A percentile compares a stretch with the other conserved stretches of the same genome.
Conservation (phyloP, 768 basidiomycete genomes). For the Cystofilobasidium capitatum region DNA sequence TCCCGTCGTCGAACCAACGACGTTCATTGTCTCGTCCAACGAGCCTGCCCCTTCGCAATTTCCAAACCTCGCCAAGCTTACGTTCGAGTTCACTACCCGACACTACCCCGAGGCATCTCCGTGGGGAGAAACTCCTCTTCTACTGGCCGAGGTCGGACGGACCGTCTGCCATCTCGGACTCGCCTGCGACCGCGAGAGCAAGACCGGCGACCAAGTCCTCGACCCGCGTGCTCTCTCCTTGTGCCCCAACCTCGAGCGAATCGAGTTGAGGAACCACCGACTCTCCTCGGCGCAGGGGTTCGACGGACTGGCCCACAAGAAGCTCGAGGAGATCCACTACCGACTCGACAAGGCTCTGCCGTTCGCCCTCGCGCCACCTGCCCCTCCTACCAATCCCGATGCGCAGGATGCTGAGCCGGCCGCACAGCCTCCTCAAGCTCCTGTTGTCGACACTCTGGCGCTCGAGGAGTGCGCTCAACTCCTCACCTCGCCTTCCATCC, state of each 20-base stretch:
- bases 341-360: conserved; percentile 11
- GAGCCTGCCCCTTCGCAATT: background rate
- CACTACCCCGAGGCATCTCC: conserved; percentile 13
- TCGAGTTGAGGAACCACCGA: conserved; percentile 8
- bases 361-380: background rate
- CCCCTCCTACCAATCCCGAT: background rate
- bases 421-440: background rate
- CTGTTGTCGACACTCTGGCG: background rate
- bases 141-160: conserved; percentile 5
- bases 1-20: background rate
- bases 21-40: background rate
- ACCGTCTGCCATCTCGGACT: background rate
- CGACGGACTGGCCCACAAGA: background rate
- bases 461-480: background rate
- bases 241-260: conserved; percentile 3
- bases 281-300: background rate
- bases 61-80: background rate
- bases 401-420: background rate
- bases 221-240: background rate
- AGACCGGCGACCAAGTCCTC: background rate
- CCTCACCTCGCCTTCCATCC: background rate
- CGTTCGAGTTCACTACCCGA: conserved; percentile 14
- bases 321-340: conserved; percentile 11
- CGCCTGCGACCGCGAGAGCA: background rate
- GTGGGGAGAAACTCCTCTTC: background rate